A percentile compares a stretch with the other conserved stretches of the same genome.
phyloP scores from a whole-genome alignment of 169 alveolate species.

The Plasmodium ovale region DNA sequence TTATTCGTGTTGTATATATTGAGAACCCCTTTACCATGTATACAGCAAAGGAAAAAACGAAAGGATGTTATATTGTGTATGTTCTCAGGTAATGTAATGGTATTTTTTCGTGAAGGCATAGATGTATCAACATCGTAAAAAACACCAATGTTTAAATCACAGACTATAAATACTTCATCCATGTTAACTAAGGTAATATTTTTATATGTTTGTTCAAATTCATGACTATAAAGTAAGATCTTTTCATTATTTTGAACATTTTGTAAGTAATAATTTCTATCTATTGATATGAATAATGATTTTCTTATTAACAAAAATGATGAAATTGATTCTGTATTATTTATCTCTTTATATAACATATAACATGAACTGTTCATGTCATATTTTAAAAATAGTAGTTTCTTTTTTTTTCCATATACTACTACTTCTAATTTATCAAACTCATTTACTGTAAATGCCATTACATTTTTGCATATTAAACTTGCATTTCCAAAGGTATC shows the following conservation, averaged over 20 bases:
- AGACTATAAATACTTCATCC: constrained; percentile 56
- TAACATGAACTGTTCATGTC: constrained; percentile 8
- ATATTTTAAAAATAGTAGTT: constrained; percentile 16
- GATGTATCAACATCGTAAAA: constrained; percentile 56
- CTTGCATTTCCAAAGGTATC: neutral
- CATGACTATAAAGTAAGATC: constrained; percentile 39
- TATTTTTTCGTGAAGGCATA: constrained; percentile 67
- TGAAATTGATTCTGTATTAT: neutral
- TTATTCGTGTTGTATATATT: constrained; percentile 45
- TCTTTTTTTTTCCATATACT: constrained; percentile 39
- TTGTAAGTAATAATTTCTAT: constrained; percentile 33
- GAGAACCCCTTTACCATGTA: constrained; percentile 10
- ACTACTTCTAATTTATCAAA: constrained; percentile 7
- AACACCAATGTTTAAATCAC: constrained; percentile 69
- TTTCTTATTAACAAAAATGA: constrained; percentile 26
- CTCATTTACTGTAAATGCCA: constrained; percentile 9
- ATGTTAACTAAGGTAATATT: constrained; percentile 35
- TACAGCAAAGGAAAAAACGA: constrained; percentile 40
- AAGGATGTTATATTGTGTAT: constrained; percentile 4
- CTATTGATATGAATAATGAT: constrained; percentile 24
- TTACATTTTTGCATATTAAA: constrained; percentile 17
- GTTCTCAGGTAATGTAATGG: constrained; percentile 8
- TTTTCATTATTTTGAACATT: constrained; percentile 29
- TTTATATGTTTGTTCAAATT: constrained; percentile 56
- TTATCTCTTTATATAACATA: constrained; percentile 3